Conservation (phyloP, 2,329 filamentous ascomycete species). For the Microsporum ferrugineum region DNA sequence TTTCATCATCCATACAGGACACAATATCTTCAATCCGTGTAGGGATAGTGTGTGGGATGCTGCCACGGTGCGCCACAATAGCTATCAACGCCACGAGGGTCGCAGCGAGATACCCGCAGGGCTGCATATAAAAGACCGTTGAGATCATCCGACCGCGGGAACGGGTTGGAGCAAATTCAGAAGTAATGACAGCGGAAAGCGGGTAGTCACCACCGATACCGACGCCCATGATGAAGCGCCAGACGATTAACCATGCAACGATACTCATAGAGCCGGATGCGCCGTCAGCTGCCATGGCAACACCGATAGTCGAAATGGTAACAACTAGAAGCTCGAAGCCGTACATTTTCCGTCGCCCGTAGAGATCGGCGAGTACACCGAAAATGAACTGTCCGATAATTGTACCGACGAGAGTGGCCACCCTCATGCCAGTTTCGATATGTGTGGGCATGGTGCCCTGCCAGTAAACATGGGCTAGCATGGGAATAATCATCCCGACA, state of each 20-base stretch:
- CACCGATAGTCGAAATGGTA: neutral
- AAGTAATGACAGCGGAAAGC: neutral
- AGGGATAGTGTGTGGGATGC: neutral
- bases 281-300: neutral
- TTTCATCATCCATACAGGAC: neutral
- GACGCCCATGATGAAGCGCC: constrained; percentile 3
- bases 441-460: neutral
- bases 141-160: constrained; percentile 19
- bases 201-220: constrained; percentile 7
- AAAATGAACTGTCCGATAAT: constrained; percentile 3
- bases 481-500: constrained; percentile 1
- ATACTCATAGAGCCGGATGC: neutral
- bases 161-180: neutral
- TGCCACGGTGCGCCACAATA: neutral
- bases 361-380: neutral
- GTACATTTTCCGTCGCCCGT: constrained; percentile 1
- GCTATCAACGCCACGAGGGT: constrained; percentile 50
- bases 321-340: constrained; percentile 2
- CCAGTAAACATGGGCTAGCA: constrained; percentile 3
- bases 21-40: neutral
- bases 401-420: neutral
- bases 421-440: neutral
- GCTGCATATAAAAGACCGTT: constrained; percentile 77
- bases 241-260: constrained; percentile 1
- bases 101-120: constrained; percentile 64